Percentiles rank a stretch among this genome's conserved stretches.
phyloP scores from a whole-genome alignment of 2,329 filamentous ascomycete species.

The Colletotrichum musicola region DNA sequence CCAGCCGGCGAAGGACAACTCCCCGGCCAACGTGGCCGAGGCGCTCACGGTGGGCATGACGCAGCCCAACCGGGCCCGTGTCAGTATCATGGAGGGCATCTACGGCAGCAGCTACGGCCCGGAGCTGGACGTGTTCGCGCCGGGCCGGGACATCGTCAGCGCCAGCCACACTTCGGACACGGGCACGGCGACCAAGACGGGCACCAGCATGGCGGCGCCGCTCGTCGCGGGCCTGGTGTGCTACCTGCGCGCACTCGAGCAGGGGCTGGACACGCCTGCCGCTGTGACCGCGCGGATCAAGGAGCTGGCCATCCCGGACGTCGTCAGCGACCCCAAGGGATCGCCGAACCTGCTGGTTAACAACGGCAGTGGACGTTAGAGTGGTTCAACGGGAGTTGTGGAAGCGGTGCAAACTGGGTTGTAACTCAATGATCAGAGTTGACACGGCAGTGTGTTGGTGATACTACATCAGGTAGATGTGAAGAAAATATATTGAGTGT shows the following conservation, averaged over 20 bases:
- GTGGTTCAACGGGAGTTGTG: neutral
- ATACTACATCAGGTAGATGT: no score
- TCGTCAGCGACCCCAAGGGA: constrained; percentile 50
- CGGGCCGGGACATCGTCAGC: constrained; percentile 51
- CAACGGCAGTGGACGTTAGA: constrained; percentile 53
- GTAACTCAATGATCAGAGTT: no score
- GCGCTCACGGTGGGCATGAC: constrained; percentile 47
- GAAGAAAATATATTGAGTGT: no score
- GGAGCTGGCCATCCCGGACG: constrained; percentile 54
- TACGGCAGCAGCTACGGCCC: constrained; percentile 57
- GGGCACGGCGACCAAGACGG: constrained; percentile 62
- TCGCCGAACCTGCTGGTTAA: constrained; percentile 61
- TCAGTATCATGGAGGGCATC: constrained; percentile 54
- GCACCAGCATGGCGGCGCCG: constrained; percentile 73
- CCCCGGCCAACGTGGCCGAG: constrained; percentile 56
- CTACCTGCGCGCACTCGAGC: constrained; percentile 63
- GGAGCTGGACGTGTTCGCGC: constrained; percentile 35
- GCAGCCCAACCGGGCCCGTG: constrained; percentile 24
- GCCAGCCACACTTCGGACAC: constrained; percentile 57
- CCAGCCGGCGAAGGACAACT: constrained; percentile 50
- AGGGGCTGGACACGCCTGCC: constrained; percentile 50
- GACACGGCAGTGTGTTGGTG: no score
- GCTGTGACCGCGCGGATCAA: constrained; percentile 57
- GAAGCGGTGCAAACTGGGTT: neutral
- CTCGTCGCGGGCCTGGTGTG: constrained; percentile 68